Evolutionary conservation across 495 filamentous ascomycete genomes (phyloP).

Genomic region (Penicillium cataractarum): DNA sequence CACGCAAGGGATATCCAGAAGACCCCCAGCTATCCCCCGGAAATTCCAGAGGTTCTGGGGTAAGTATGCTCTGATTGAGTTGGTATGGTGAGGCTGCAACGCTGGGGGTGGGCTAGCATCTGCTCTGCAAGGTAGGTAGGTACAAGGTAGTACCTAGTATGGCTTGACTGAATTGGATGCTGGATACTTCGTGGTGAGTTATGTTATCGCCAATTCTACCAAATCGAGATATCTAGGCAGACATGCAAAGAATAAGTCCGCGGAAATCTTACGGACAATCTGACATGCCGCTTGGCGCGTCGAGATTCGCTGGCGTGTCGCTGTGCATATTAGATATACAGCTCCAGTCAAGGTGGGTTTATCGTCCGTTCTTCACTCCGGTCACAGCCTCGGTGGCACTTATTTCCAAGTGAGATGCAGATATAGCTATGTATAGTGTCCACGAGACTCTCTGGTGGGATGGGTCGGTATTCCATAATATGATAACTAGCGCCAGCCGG

Average conservation of each 20-base stretch:
- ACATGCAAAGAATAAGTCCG: not conserved
- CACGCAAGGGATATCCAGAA: conserved; percentile 12
- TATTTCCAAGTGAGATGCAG: conserved; percentile 5
- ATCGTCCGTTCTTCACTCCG: not conserved
- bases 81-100: not conserved
- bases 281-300: not conserved
- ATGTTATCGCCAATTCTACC: not conserved
- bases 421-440: conserved; percentile 5
- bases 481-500: too few relatives aligned
- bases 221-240: not conserved
- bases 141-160: not conserved
- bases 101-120: not conserved
- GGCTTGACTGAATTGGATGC: not conserved
- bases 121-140: not conserved
- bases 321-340: not conserved
- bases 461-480: not conserved
- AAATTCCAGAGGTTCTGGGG: conserved; percentile 3
- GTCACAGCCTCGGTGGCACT: not conserved
- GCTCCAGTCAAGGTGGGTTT: not conserved
- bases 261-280: not conserved
- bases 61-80: not conserved
- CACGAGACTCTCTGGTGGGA: conserved; percentile 18
- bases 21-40: not conserved
- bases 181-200: not conserved
- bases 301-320: not conserved